Percentiles rank a stretch among this genome's conserved stretches.
phyloP scores from a whole-genome alignment of 352 stramenopile species.

The Pilasporangium apinafurcum region DNA sequence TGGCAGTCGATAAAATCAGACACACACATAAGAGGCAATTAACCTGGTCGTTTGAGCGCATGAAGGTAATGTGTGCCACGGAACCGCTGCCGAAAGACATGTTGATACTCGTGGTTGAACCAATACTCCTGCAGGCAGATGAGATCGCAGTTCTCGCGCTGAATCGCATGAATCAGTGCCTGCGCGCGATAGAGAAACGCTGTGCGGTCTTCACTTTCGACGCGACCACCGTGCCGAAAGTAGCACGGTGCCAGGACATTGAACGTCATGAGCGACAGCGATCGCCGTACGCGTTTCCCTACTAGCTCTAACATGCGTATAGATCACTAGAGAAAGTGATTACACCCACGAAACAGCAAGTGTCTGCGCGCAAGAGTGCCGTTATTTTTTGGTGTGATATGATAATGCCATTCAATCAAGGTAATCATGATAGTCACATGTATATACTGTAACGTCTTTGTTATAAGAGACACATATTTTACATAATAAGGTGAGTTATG shows the following conservation, averaged over 20 bases:
- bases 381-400: too few species aligned
- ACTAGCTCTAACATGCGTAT: slow-evolving; percentile 15
- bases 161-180: slow-evolving; percentile 63
- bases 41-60: slow-evolving; percentile 58
- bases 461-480: too few species aligned
- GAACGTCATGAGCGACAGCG: slow-evolving; percentile 83
- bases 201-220: slow-evolving; percentile 56
- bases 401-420: too few species aligned
- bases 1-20: neutral
- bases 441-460: too few species aligned
- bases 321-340: neutral
- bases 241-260: slow-evolving; percentile 86
- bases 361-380: too few species aligned
- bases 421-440: too few species aligned
- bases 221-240: slow-evolving; percentile 69
- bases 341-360: too few species aligned
- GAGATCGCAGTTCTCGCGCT: slow-evolving; percentile 66
- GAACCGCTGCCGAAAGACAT: slow-evolving; percentile 56
- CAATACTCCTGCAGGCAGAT: slow-evolving; percentile 85
- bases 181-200: slow-evolving; percentile 67
- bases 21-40: neutral
- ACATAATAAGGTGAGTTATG: too few species aligned
- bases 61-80: slow-evolving; percentile 62
- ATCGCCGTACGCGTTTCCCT: slow-evolving; percentile 17
- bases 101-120: slow-evolving; percentile 77